Evolutionary conservation across 768 basidiomycete genomes (phyloP).

Genomic region (Chalciporus piperatus): DNA sequence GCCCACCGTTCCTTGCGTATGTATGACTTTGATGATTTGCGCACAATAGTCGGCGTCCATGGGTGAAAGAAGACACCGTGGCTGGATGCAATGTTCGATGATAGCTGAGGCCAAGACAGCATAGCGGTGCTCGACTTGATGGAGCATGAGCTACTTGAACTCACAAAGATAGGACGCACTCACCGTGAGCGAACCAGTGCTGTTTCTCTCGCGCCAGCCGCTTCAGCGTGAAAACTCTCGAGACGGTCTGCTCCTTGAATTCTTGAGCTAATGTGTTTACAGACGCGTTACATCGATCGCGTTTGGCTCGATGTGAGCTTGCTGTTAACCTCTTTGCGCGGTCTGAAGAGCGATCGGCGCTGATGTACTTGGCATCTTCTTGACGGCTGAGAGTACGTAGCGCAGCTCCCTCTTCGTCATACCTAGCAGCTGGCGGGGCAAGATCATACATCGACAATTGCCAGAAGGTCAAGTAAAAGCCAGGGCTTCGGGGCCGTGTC

Average conservation of each 20-base stretch:
- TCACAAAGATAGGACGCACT: neutral
- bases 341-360: slow-evolving; percentile 73
- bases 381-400: slow-evolving; percentile 61
- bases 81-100: slow-evolving; percentile 90
- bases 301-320: slow-evolving; percentile 52
- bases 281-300: slow-evolving; percentile 66
- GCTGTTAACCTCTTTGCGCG: slow-evolving; percentile 57
- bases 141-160: slow-evolving; percentile 6
- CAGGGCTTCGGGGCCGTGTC: slow-evolving; percentile 53
- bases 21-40: slow-evolving; percentile 85
- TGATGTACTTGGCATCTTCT: slow-evolving; percentile 60
- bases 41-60: slow-evolving; percentile 96
- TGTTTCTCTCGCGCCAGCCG: slow-evolving; percentile 74
- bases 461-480: slow-evolving; percentile 97
- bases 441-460: slow-evolving; percentile 92
- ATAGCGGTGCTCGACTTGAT: slow-evolving; percentile 35
- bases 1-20: slow-evolving; percentile 82
- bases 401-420: slow-evolving; percentile 71
- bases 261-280: slow-evolving; percentile 61
- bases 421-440: slow-evolving; percentile 68
- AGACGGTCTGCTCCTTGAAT: slow-evolving; percentile 71
- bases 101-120: slow-evolving; percentile 55
- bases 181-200: slow-evolving; percentile 78
- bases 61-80: slow-evolving; percentile 88
- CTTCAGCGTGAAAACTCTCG: slow-evolving; percentile 71